Conservation (phyloP, 805 yeast genomes). For the Danielozyma ontarioensis region DNA sequence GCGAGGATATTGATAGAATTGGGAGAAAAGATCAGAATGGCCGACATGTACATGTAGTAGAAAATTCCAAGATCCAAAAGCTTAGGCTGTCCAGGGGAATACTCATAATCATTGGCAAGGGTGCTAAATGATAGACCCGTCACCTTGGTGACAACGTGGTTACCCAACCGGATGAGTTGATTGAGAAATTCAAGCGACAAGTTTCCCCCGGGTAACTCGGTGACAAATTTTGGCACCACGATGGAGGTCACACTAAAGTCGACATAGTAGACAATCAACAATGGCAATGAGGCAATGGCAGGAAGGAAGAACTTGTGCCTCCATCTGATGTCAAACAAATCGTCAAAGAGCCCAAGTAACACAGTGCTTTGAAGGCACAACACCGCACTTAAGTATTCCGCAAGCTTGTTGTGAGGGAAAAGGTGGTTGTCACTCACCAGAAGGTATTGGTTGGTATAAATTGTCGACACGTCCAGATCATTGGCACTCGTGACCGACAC, state of each 20-base stretch:
- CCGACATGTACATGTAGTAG: constrained; percentile 86
- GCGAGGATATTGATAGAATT: constrained; percentile 94
- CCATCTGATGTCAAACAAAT: constrained; percentile 94
- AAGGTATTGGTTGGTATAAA: constrained; percentile 30
- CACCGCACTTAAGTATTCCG: constrained; percentile 82
- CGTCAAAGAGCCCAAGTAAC: constrained; percentile 86
- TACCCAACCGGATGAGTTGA: constrained; percentile 20
- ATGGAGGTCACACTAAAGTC: constrained; percentile 91
- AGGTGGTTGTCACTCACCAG: constrained; percentile 25
- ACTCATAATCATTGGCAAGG: constrained; percentile 25
- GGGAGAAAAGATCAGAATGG: constrained; percentile 90
- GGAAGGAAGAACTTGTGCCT: constrained; percentile 95
- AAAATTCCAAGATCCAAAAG: constrained; percentile 71
- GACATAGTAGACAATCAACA: constrained; percentile 84
- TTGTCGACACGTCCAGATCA: constrained; percentile 26
- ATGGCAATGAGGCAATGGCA: constrained; percentile 88
- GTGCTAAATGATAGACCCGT: constrained; percentile 38
- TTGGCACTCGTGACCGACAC: constrained; percentile 43
- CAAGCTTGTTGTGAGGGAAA: constrained; percentile 78
- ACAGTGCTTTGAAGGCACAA: constrained; percentile 80
- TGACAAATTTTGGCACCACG: constrained; percentile 68
- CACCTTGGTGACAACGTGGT: constrained; percentile 23
- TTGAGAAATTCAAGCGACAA: constrained; percentile 14
- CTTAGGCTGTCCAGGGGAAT: constrained; percentile 33
- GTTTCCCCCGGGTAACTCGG: constrained; percentile 26